These are phyloP conservation scores for Carex cristatella DNA, from an alignment of 176 grass and related monocot species.

Conservation along the genomic window DNA sequence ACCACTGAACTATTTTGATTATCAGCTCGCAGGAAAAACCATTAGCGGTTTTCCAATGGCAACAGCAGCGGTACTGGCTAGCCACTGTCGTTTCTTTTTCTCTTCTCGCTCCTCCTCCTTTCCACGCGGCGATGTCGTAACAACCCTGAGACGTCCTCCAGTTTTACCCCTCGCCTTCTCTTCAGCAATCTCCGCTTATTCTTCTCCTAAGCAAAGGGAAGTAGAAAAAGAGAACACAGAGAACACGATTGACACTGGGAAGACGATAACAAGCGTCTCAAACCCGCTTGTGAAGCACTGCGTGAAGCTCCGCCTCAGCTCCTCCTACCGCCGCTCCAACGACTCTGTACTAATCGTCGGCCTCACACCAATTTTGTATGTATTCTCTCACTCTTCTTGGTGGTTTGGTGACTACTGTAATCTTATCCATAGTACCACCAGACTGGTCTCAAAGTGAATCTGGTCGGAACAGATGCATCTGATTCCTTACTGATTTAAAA, in stretches of 20 bases:
- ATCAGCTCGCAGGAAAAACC: background rate
- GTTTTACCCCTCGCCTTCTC: conserved; percentile 1
- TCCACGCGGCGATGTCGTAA: background rate
- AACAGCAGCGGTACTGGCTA: background rate
- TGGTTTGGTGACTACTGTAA: background rate
- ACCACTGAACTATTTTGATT: too few species aligned
- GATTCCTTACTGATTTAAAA: background rate
- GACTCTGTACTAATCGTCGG: conserved; percentile 61
- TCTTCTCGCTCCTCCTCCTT: background rate
- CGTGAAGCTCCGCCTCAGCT: conserved; percentile 73
- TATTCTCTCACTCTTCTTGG: background rate
- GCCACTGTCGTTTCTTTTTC: background rate
- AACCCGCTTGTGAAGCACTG: conserved; percentile 94
- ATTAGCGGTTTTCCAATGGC: background rate
- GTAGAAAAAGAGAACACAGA: background rate
- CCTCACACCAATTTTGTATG: conserved; percentile 62
- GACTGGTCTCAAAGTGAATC: background rate
- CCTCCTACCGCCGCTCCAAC: conserved; percentile 57
- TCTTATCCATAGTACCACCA: background rate
- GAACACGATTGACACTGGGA: background rate
- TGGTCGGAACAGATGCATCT: background rate
- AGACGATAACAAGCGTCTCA: conserved; percentile 65
- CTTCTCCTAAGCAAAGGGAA: background rate
- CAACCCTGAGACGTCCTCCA: background rate
- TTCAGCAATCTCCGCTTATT: background rate